Evolutionary conservation across 2,329 filamentous ascomycete genomes (phyloP), one percentile per base, ranked within the genome.

Genomic region (Colletotrichum falcatum): DNA sequence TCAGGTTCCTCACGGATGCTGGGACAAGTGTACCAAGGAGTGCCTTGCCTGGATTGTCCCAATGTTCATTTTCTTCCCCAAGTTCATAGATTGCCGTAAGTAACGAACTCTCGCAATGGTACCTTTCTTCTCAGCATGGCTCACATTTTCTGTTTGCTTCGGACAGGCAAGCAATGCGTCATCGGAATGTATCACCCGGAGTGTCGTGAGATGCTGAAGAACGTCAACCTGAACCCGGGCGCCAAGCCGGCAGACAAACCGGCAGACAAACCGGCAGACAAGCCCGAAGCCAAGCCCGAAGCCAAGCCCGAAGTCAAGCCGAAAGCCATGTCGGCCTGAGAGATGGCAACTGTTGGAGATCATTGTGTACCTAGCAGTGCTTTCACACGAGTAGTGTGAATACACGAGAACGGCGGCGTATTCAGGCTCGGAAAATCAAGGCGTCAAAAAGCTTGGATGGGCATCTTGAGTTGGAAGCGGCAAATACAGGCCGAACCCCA

Each of bases 81-180:
- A 12, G 14, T 56, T 56, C 53, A 56, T 56, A 23, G 53, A 56
- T 12, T 56, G 53, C 53, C 53, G 53, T 56, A 56, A 26, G 53
- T 26, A 55, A 7, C 7, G 6, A 18, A 14, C 18, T 9, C 33
- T 18, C 12, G 2, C 6, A 2, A 23, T 11, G 30, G 14, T 1
- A 3, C 2, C 16, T 11, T 16, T 14, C 2, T 9, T 20, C n/a
- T 11, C 8, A 23, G 2, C 11, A n/a, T 11, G 9, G 8, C 33
- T n/a, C n/a, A 39, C 23, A 5, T n/a, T 26, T 3, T 33, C 39
- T 39, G 12, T 26, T 9, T 16, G 20, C 9, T 11, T 23, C 9
- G 12, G 18, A 23, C 7, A 56, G 53, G 53, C 12, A 56, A 56
- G 7, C 33, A 20, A 9, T 56, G 53, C 14, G 12, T 56, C 20